phyloP scores from a whole-genome alignment of 352 stramenopile species.

The Saprolegnia parasitica region DNA sequence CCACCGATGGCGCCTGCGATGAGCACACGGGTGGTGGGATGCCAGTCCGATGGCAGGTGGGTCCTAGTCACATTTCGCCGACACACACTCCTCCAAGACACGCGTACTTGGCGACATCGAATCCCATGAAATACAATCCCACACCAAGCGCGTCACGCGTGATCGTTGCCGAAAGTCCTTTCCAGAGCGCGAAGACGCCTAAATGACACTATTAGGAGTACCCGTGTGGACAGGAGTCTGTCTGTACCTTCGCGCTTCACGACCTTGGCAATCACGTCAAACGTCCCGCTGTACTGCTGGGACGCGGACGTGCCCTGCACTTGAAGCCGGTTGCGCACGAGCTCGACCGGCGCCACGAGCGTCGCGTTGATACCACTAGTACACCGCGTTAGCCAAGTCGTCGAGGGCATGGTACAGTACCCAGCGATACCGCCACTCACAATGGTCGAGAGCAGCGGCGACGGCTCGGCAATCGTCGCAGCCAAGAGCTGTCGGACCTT shows the following conservation, averaged over 20 bases:
- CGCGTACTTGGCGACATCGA: conserved; percentile 57
- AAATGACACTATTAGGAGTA: neutral
- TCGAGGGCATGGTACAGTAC: neutral
- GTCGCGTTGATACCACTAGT: conserved; percentile 60
- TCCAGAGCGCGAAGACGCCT: conserved; percentile 57
- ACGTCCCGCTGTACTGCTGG: conserved; percentile 51
- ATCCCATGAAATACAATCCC: conserved; percentile 82
- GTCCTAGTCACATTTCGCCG: conserved; percentile 7
- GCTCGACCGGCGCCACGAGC: conserved; percentile 67
- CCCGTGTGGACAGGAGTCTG: neutral
- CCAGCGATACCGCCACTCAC: neutral
- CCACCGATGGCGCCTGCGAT: conserved; percentile 64
- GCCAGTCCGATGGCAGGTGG: conserved; percentile 31
- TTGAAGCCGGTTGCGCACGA: conserved; percentile 76
- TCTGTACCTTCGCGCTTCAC: conserved; percentile 43
- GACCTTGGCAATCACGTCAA: conserved; percentile 56
- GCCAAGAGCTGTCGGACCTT: conserved; percentile 13
- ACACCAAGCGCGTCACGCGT: conserved; percentile 80
- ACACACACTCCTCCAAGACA: conserved; percentile 28
- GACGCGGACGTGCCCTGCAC: conserved; percentile 63
- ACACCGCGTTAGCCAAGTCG: neutral
- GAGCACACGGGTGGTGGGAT: conserved; percentile 53
- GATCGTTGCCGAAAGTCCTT: conserved; percentile 65
- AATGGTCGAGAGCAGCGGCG: conserved; percentile 21
- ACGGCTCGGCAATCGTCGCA: neutral